Evolutionary conservation across 768 basidiomycete species (phyloP), one percentile per base, ranked within the genome.

Genomic region (Phylloporus sp.): DNA sequence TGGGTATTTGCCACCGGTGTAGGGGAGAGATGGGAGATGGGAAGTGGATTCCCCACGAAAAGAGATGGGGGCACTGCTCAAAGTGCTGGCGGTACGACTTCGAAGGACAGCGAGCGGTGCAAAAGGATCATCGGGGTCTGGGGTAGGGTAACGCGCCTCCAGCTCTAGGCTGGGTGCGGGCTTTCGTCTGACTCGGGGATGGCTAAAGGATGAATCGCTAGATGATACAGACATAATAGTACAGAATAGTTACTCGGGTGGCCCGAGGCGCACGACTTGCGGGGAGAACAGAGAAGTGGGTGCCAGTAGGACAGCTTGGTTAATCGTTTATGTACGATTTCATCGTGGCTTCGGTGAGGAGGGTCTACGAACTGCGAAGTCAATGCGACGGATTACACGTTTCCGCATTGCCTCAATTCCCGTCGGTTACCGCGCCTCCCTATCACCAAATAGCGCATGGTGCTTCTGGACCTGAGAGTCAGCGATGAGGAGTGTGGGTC

Each of bases 101-200:
- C 86, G 80, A 24, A 88, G 73, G 23, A 81, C 80, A 61, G 80
- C 78, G 38, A 88, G 78, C 0, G 86, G 80, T 6, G 82, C 85
- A 56, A 87, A 87, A 2, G 86, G 86, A 63, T 88, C 85, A 16
- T 60, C 62, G 20, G 84, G 85, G 67, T 88, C 86, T 27, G 85
- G 84, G 2, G 72, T 67, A 5, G 86, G 86, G 64, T 87, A 88
- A 35, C 80, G 73, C 47, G 74, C 61, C 10, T 78, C 74, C 58
- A 76, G 65, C 45, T 77, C 76, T 49, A 81, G 72, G 41, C 70
- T 62, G 6, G 84, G 84, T 4, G 81, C 71, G 6, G 80, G 83
- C 60, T 85, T 85, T 49, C 85, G 80, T 43, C 68, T 62, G 20
- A 71, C 53, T 2, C 68, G 67, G 4, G 59, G 22, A 47, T 69